phyloP scores from a whole-genome alignment of 768 basidiomycete species.

The Tulasnella sp. region DNA sequence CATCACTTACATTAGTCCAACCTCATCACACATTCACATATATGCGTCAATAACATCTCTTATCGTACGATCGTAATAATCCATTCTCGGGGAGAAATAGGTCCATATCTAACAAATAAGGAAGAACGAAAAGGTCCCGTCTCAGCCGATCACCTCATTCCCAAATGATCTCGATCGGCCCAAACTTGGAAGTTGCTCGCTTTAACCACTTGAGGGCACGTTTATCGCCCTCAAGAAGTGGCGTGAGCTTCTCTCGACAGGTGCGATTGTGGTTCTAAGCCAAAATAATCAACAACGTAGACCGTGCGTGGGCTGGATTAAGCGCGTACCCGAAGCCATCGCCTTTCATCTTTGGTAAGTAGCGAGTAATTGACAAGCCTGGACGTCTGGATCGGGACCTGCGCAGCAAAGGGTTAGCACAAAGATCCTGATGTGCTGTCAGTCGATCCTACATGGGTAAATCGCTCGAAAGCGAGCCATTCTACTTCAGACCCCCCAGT shows the following conservation, averaged over 20 bases:
- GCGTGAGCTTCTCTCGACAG: constrained; percentile 9
- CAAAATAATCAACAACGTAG: background rate
- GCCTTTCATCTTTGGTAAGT: constrained; percentile 51
- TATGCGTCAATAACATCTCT: background rate
- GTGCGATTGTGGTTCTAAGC: constrained; percentile 11
- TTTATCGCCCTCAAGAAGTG: constrained; percentile 13
- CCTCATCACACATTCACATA: background rate
- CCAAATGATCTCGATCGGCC: constrained; percentile 11
- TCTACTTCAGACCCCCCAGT: background rate
- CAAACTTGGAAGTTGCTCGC: constrained; percentile 6
- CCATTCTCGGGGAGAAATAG: background rate
- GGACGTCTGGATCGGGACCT: constrained; percentile 15
- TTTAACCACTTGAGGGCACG: constrained; percentile 14
- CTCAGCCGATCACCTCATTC: constrained; percentile 2
- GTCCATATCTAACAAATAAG: background rate
- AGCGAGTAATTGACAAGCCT: constrained; percentile 33
- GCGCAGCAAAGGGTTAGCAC: background rate
- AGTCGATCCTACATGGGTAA: constrained; percentile 56
- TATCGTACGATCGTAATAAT: background rate
- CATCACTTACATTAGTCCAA: background rate
- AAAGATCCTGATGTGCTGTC: background rate
- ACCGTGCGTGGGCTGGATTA: background rate
- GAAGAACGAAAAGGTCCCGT: background rate
- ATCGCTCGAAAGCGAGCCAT: constrained; percentile 85
- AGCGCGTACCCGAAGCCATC: constrained; percentile 35